Base-by-base conservation (phyloP, 108 stramenopile species). In the Cylindrotheca closterium region DNA sequence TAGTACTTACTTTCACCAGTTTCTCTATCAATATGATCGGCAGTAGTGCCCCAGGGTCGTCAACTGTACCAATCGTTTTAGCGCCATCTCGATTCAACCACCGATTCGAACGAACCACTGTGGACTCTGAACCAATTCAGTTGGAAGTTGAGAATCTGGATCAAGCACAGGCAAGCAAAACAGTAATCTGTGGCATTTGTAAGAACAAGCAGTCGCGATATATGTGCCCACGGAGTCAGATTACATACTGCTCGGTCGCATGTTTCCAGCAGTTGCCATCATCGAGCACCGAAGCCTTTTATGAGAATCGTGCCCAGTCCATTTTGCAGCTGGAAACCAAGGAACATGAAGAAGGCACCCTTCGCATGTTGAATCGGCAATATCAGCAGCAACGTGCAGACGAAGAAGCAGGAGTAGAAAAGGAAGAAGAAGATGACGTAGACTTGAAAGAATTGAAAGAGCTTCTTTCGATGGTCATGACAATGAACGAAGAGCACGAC, bases 261-360 rank as follows among this genome's bases (percentile, higher is more conserved):
- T 83, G 82, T 26, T 83, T 70, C 58, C 68, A 63, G 22, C 18
- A 52, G n/a, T 2, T 7, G n/a, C 24, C 28, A 2, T 30, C 58
- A 22, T 30, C 62, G 22, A 79, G 82, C 63, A 73, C 78, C 1
- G 78, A 83, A 63, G 50, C 48, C 0, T 83, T 83, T 66, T 83
- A 75, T 63, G 62, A 67, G 51, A 34, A 66, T 29, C 66, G 73
- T 30, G 78, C 79, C 0, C 18, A 56, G 4, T 54, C 68, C 23
- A 53, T 78, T 18, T 32, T 79, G 54, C 19, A 71, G 4, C 45
- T 83, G 47, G 73, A 78, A 33, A 26, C 58, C 17, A 45, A 48
- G 55, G 81, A 69, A 45, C 55, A 69, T 19, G 49, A 56, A 24
- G 62, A 67, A 46, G 37, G 68, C 10, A 62, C 65, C 0, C 73